A percentile compares a stretch with the other conserved stretches of the same genome.
These are phyloP conservation scores for Phytopythium kandeliae DNA, from an alignment of 352 stramenopile species.

Conservation along the genomic window DNA sequence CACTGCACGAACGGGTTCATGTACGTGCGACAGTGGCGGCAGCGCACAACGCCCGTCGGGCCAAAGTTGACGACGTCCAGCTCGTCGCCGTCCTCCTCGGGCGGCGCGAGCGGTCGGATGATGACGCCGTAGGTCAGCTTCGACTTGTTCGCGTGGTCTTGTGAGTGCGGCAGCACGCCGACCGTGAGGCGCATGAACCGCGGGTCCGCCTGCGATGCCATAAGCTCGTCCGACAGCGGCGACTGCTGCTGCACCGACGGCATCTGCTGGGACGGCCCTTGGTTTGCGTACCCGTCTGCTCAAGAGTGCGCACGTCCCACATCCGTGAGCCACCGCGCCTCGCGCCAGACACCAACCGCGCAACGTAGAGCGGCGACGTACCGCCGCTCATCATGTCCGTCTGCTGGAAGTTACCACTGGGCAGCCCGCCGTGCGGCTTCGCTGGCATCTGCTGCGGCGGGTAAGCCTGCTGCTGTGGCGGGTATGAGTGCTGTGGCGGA, in stretches of 20 bases:
- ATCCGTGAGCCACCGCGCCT: slow-evolving; percentile 2
- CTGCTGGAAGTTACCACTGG: slow-evolving; percentile 83
- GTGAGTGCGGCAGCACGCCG: slow-evolving; percentile 66
- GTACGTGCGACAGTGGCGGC: slow-evolving; percentile 87
- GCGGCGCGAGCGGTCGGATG: slow-evolving; percentile 73
- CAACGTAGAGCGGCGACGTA: too few species aligned
- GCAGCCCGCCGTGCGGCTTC: slow-evolving; percentile 25
- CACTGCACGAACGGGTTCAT: slow-evolving; percentile 88
- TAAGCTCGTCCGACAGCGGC: slow-evolving; percentile 59
- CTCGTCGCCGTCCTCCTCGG: slow-evolving; percentile 55
- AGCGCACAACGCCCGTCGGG: slow-evolving; percentile 74
- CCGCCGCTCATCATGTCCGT: slow-evolving; percentile 69
- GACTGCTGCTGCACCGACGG: slow-evolving; percentile 24
- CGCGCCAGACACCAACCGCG: not conserved
- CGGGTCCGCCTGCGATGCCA: slow-evolving; percentile 65
- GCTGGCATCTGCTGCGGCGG: slow-evolving; percentile 15
- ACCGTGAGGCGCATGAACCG: slow-evolving; percentile 85
- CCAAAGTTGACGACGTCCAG: slow-evolving; percentile 88
- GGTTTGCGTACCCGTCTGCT: slow-evolving; percentile 48
- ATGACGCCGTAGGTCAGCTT: slow-evolving; percentile 83
- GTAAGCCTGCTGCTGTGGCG: slow-evolving; percentile 5
- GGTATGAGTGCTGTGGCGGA: slow-evolving; percentile 9
- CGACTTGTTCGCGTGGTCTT: slow-evolving; percentile 79
- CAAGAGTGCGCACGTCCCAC: slow-evolving; percentile 4
- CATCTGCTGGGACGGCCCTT: slow-evolving; percentile 37